Evolutionary conservation across 1,139 yeast species (phyloP).

Genomic region (Sugiyamaella japonica): DNA sequence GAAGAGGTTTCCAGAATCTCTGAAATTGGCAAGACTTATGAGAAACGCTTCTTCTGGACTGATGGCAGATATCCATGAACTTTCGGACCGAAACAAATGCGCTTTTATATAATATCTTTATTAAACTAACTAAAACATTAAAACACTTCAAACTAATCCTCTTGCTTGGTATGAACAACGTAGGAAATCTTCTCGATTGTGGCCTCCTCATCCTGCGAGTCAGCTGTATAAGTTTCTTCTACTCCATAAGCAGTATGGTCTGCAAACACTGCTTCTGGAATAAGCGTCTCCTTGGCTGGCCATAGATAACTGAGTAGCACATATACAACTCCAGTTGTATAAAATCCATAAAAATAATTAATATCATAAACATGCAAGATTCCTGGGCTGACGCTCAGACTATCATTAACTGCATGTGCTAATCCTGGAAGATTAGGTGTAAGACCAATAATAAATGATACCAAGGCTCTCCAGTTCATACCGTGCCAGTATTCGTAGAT

Average conservation of each 20-base stretch:
- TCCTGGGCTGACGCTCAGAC: slow-evolving; percentile 35
- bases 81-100: too few species aligned
- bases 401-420: slow-evolving; percentile 39
- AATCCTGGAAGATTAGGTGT: slow-evolving; percentile 50
- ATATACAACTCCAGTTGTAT: slow-evolving; percentile 33
- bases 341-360: slow-evolving; percentile 41
- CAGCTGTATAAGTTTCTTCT: slow-evolving; percentile 2
- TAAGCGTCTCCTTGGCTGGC: slow-evolving; percentile 15
- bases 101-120: neutral
- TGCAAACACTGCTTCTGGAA: slow-evolving; percentile 17
- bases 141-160: neutral
- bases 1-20: slow-evolving; percentile 22
- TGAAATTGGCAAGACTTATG: slow-evolving; percentile 14
- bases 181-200: slow-evolving; percentile 6
- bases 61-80: slow-evolving; percentile 7
- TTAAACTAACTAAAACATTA: neutral
- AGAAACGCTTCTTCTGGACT: slow-evolving; percentile 14
- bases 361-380: slow-evolving; percentile 39
- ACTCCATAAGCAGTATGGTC: slow-evolving; percentile 14
- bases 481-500: slow-evolving; percentile 46
- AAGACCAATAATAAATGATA: slow-evolving; percentile 45
- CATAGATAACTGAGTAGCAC: slow-evolving; percentile 23
- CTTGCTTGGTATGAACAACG: neutral
- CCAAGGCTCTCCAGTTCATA: slow-evolving; percentile 47
- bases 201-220: slow-evolving; percentile 2